Base-by-base conservation (phyloP, 2,329 filamentous ascomycete species). In the Penicillium palitans region DNA sequence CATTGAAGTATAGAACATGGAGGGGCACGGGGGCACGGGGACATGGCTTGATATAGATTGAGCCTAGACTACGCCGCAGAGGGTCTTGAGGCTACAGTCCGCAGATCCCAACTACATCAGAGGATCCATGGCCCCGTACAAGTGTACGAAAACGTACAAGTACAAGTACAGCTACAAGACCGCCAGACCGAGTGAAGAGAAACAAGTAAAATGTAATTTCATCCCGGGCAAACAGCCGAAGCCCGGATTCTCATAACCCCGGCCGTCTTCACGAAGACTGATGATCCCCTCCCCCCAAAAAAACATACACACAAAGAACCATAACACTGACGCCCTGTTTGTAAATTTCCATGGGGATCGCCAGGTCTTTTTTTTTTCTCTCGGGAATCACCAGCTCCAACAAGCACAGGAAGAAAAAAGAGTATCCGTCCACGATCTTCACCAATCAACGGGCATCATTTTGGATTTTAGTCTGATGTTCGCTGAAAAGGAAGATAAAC, bases 241-340 rank as follows among this genome's bases (percentile, higher is more conserved):
- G 60, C 63, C 65, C 65, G 62, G 61, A 58, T 66, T 67, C 58
- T 66, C 64, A 66, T 67, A 64, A 65, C 62, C 63, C 65, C 61
- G 57, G 63, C 62, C 60, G 62, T 61, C 58, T 61, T 62, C 59
- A 29, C 61, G 49, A 51, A 61, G 61, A 61, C 59, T 51, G 63
- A 65, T 66, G 59, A 66, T 42, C 51, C 60, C 58, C 62, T 52
- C 55, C 46, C 46, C 46, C 35, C 47, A 58, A 57, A 65, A 65
- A 63, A 60, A 61, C 54, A 65, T 39, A 62, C 57, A 61, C 57
- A 61, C 52, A 61, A 63, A 57, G 50, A 66, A 61, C 44, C 56
- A 60, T 56, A 66, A 63, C 61, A 63, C 62, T 60, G 65, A 67
- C 65, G 65, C 64, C 65, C 63, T 65, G 59, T 59, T 46, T 54